These are phyloP conservation scores for Saccharomycopsis olivae DNA, from an alignment of 805 yeast genomes.

Conservation along the genomic window DNA sequence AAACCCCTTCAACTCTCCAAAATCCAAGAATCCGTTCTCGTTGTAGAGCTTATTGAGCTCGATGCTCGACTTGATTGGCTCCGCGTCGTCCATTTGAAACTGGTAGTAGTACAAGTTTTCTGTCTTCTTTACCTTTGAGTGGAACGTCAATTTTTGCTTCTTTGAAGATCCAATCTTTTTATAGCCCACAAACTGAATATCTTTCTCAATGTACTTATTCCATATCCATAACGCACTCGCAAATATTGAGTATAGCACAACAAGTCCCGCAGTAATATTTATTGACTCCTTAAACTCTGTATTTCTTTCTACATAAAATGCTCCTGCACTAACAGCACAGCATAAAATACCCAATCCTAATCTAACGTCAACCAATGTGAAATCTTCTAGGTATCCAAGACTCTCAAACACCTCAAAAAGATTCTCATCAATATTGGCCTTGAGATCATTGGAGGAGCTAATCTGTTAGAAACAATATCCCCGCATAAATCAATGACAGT, in stretches of 20 bases:
- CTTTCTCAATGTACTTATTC: constrained; percentile 28
- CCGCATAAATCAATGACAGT: too few relatives aligned
- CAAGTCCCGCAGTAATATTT: constrained; percentile 26
- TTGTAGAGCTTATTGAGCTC: constrained; percentile 37
- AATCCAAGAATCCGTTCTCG: constrained; percentile 34
- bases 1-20: constrained; percentile 25
- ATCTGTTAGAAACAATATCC: neutral
- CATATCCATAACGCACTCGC: constrained; percentile 29
- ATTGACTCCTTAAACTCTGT: constrained; percentile 32
- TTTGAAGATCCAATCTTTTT: constrained; percentile 4
- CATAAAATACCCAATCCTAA: constrained; percentile 39
- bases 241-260: constrained; percentile 29
- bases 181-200: constrained; percentile 38
- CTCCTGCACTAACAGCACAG: constrained; percentile 34
- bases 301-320: constrained; percentile 41
- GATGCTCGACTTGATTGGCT: constrained; percentile 20
- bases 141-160: constrained; percentile 25
- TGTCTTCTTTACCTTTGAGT: constrained; percentile 28
- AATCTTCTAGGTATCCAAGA: constrained; percentile 39
- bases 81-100: constrained; percentile 20
- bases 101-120: constrained; percentile 36
- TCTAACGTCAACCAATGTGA: constrained; percentile 34
- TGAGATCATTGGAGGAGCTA: constrained; percentile 38
- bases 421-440: constrained; percentile 40
- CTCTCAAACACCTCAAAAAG: constrained; percentile 31